Evolutionary conservation across 768 basidiomycete genomes (phyloP).

Genomic region (Pleurotus citrinopileatus): DNA sequence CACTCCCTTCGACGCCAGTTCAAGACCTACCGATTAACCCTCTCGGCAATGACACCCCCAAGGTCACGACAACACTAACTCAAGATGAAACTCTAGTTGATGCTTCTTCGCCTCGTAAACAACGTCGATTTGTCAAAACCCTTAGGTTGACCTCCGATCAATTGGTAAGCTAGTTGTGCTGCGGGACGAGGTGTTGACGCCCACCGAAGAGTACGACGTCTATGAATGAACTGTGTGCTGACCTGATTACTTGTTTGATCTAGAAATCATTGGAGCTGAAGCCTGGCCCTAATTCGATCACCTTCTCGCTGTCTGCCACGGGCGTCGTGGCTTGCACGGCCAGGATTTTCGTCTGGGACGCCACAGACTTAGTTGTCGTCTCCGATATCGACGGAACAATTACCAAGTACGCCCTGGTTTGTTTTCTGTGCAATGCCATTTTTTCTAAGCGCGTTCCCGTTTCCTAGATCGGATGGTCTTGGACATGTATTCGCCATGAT

Average conservation of each 20-base stretch:
- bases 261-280: conserved; percentile 86
- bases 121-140: conserved; percentile 83
- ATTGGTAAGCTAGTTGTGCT: conserved; percentile 49
- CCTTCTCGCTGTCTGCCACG: conserved; percentile 87
- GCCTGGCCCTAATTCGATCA: conserved; percentile 86
- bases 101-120: background rate
- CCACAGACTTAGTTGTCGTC: conserved; percentile 85
- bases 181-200: background rate
- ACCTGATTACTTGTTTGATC: background rate
- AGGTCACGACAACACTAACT: conserved; percentile 9
- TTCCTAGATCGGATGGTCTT: conserved; percentile 82
- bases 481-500: conserved; percentile 98
- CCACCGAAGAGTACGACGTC: background rate
- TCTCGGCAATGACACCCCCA: conserved; percentile 7
- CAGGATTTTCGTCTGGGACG: conserved; percentile 94
- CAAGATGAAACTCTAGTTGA: background rate
- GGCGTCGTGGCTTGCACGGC: conserved; percentile 85
- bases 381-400: conserved; percentile 99
- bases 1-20: conserved; percentile 46
- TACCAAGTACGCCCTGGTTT: conserved; percentile 70
- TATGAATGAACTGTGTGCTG: background rate
- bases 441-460: background rate
- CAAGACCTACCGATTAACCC: conserved; percentile 23
- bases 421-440: background rate
- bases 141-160: conserved; percentile 93